Evolutionary conservation across 177 flowering plant genomes (phyloP), one percentile per base, ranked within the genome.

Genomic region (Tripterygium wilfordii): DNA sequence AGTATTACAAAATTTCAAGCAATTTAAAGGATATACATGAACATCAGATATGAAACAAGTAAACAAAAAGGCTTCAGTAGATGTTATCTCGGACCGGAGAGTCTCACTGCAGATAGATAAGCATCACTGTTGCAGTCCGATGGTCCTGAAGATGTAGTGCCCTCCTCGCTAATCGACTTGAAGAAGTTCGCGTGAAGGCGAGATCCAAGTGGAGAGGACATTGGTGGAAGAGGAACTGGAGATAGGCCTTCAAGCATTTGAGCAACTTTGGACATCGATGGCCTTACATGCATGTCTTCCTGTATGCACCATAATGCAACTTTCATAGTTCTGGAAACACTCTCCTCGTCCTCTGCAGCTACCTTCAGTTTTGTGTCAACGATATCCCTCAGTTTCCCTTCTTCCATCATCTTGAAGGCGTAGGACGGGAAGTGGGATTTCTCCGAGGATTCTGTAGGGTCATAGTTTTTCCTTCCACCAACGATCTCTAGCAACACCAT

Each of bases 241-340:
- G 46, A 60, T 17, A 74, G 31, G 29, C 83, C 76, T 62, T 82
- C 88, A 1, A 82, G 88, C 85, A 82, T 82, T 55, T 82, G 85
- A 3, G 75, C 85, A 12, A 82, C 85, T 58, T 70, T 79, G 19
- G 65, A 48, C 88, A 82, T 82, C 6, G 79, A 43, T 9, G 88
- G 88, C 49, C 85, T 62, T 0, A 68, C 54, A 23, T 39, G 30
- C 82, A 75, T 75, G 22, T 82, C 88, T 46, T 82, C 88, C 50
- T 82, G 88, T 52, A 82, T 64, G 57, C 85, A 82, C 85, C 85
- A n/a, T n/a, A n/a, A n/a, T n/a, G n/a, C n/a, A n/a, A n/a, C n/a
- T n/a, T n/a, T n/a, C n/a, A n/a, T n/a, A n/a, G n/a, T n/a, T n/a
- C n/a, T n/a, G n/a, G n/a, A n/a, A n/a, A n/a, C n/a, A n/a, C n/a